A percentile compares a stretch with the other conserved stretches of the same genome.
Conservation (phyloP, 345 rosid genomes). For the Gossypium thurberi region DNA sequence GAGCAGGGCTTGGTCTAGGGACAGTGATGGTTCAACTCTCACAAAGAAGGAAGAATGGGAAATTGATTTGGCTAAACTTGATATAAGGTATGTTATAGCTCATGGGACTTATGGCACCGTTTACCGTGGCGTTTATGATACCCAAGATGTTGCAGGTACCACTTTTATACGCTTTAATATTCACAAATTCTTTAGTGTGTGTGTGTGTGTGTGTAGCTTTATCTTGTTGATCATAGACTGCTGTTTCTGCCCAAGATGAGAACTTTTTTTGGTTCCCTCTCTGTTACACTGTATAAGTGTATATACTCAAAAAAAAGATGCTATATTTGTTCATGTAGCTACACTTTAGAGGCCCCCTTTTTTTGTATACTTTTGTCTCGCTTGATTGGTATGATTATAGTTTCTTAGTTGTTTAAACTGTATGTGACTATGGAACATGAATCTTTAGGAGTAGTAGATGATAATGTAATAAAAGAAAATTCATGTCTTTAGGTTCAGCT, state of each 20-base stretch:
- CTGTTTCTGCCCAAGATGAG: not conserved
- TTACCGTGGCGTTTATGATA: constrained; percentile 66
- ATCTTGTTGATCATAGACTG: not conserved
- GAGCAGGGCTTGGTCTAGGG: constrained; percentile 60
- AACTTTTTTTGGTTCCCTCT: not conserved
- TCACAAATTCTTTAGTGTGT: not conserved
- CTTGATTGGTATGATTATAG: not conserved
- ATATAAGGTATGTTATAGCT: constrained; percentile 55
- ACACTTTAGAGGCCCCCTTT: too few species aligned
- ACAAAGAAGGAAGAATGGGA: constrained; percentile 74
- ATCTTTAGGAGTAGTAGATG: not conserved
- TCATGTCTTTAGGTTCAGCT: not conserved
- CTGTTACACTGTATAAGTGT: not conserved
- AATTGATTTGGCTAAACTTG: constrained; percentile 61
- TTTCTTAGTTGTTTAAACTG: not conserved
- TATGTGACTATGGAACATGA: not conserved
- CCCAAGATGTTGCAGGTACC: constrained; percentile 71
- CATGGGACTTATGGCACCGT: constrained; percentile 74
- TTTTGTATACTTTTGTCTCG: not conserved
- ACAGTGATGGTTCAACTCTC: constrained; percentile 16
- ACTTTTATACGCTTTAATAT: not conserved
- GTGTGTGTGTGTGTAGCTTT: too few species aligned
- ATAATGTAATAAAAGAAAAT: not conserved
- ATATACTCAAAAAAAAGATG: not conserved
- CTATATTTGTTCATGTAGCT: not conserved